Evolutionary conservation across 805 yeast genomes (phyloP), one percentile per base, ranked within the genome.

Genomic region (Candida sphagnicola): DNA sequence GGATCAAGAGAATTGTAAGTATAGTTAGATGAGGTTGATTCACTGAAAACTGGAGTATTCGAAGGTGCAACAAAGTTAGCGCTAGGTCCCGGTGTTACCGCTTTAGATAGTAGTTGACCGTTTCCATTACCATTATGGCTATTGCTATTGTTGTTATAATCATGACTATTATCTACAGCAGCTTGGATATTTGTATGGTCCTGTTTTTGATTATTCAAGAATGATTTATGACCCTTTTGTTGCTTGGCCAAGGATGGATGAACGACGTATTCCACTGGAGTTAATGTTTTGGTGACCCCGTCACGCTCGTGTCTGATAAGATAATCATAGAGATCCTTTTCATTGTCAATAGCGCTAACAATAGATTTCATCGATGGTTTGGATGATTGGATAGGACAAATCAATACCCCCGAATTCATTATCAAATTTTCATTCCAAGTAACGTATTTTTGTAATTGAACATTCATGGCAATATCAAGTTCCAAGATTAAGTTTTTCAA

Each of bases 371-470:
- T 81, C 4, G 96, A 82, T n/a, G 63, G 60, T 40, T 74, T 74
- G 19, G 73, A 68, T n/a, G 69, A 68, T 38, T 70, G 67, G 35
- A 91, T 64, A 2, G 98, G 98, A 34, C 84, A 67, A 4, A 93
- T 72, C 43, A 85, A 78, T 29, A 89, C 84, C 18, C 97, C 98
- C 14, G 85, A 74, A 53, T 90, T 89, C 65, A 93, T 75, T 13
- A 86, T 74, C 40, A 85, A 72, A 15, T 87, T 85, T 62, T 91
- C 98, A 37, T 81, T 77, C 73, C 87, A 84, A 21, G 91, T 85
- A 3, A 97, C 82, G 59, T 83, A 91, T 55, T 89, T 88, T 51
- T 86, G 91, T 40, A 93, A 67, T 61, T 91, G 96, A 37, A 90
- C 78, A 44, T 87, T 78, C 72, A 91, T 67, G 8, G 97, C 98